Evolutionary conservation across 495 filamentous ascomycete species (phyloP).

Genomic region (Penicillium maclennaniae): DNA sequence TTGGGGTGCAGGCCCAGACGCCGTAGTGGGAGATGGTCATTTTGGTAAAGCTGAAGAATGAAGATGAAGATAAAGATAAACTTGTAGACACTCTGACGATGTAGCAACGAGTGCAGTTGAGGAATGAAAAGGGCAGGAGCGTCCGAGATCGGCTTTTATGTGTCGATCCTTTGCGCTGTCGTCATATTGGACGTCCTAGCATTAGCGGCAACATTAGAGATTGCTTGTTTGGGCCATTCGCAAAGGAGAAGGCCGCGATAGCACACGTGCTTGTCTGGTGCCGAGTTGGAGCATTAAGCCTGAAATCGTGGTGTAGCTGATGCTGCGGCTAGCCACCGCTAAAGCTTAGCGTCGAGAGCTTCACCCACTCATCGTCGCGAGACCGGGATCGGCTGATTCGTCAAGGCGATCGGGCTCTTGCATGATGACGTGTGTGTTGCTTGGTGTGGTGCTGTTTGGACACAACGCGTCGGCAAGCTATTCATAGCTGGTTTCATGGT

Average conservation of each 20-base stretch:
- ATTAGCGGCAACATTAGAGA: background rate
- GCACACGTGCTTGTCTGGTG: conserved; percentile 10
- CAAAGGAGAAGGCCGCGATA: conserved; percentile 1
- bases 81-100: background rate
- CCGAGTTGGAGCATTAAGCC: background rate
- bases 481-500: too few species aligned
- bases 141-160: background rate
- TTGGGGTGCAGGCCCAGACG: conserved; percentile 27
- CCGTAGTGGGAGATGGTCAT: conserved; percentile 31
- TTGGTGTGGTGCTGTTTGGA: too few species aligned
- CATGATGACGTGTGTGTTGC: too few species aligned
- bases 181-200: background rate
- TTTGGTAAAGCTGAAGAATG: background rate
- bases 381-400: background rate
- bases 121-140: background rate
- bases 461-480: too few species aligned
- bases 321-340: conserved; percentile 14
- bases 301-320: conserved; percentile 10
- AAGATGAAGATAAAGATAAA: background rate
- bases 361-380: background rate
- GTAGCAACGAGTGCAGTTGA: background rate
- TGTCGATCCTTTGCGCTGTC: background rate
- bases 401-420: too few species aligned
- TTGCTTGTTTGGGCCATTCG: background rate
- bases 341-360: conserved; percentile 8